Conservation (phyloP, 1,284 basidiomycete genomes). For the Schizophyllum commune region DNA sequence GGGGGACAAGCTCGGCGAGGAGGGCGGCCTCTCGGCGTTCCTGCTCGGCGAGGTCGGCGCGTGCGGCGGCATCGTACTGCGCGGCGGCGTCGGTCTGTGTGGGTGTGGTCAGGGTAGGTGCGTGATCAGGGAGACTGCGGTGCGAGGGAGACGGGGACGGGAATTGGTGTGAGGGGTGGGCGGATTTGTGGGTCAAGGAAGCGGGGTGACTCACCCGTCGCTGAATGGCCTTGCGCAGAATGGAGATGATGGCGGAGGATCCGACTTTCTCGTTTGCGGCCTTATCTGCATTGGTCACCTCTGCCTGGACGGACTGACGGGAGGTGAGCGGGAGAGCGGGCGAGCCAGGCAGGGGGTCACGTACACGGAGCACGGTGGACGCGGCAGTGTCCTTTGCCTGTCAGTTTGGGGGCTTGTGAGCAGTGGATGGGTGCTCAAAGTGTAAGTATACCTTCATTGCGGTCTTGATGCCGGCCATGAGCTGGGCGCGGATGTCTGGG, state of each 20-base stretch:
- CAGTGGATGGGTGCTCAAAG: neutral
- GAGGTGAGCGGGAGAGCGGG: no score
- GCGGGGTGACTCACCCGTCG: constrained; percentile 42
- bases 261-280: constrained; percentile 31
- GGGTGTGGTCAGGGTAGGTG: neutral
- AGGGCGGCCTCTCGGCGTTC: constrained; percentile 50
- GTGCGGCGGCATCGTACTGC: constrained; percentile 47
- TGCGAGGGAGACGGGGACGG: neutral
- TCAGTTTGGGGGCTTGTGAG: constrained; percentile 2
- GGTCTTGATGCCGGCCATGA: constrained; percentile 39
- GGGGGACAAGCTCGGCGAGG: constrained; percentile 50
- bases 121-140: constrained; percentile 2
- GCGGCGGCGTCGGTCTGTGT: constrained; percentile 49
- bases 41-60: constrained; percentile 57
- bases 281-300: constrained; percentile 65
- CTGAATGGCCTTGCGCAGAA: constrained; percentile 50
- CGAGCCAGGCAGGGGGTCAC: constrained; percentile 13
- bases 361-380: constrained; percentile 55
- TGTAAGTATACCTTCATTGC: constrained; percentile 51
- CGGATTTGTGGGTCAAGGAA: neutral
- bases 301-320: constrained; percentile 54
- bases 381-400: constrained; percentile 47
- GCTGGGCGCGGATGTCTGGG: constrained; percentile 33
- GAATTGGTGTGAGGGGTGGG: neutral
- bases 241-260: constrained; percentile 36